Evolutionary conservation across 768 basidiomycete genomes (phyloP).

Genomic region (Gautieria morchelliformis): DNA sequence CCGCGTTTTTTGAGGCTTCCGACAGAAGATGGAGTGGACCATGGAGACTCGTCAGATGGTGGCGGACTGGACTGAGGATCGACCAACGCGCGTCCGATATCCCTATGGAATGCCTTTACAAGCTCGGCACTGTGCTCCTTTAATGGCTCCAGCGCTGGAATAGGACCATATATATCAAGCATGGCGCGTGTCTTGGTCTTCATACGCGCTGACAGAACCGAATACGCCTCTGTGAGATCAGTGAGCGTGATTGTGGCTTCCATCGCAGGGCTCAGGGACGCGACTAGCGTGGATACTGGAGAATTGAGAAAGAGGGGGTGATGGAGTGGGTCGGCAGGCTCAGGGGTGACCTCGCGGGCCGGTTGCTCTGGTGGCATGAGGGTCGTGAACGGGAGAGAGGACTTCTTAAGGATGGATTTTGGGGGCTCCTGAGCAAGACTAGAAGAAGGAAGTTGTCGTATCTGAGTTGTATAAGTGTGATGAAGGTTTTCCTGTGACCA

Average conservation of each 20-base stretch:
- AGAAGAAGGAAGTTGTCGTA: conserved; percentile 2
- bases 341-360: conserved; percentile 63
- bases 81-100: conserved; percentile 54
- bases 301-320: conserved; percentile 56
- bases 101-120: conserved; percentile 52
- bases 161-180: conserved; percentile 49
- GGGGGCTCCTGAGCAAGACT: conserved; percentile 33
- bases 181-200: conserved; percentile 36
- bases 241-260: conserved; percentile 32
- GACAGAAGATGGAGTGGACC: conserved; percentile 42
- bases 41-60: conserved; percentile 18
- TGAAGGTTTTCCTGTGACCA: conserved; percentile 47
- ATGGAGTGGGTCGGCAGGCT: conserved; percentile 57
- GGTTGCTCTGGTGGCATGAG: conserved; percentile 32
- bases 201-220: conserved; percentile 51
- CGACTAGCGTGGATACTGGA: conserved; percentile 53
- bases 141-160: conserved; percentile 45
- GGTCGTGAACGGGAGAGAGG: conserved; percentile 22
- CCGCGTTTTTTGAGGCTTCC: conserved; percentile 44
- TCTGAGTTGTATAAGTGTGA: conserved; percentile 19
- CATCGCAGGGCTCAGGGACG: conserved; percentile 12
- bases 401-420: conserved; percentile 66
- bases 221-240: conserved; percentile 68
- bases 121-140: conserved; percentile 43
- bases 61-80: conserved; percentile 35